These are phyloP conservation scores for Neopestalotiopsis rosae DNA, from an alignment of 2,329 filamentous ascomycete genomes.

Conservation along the genomic window DNA sequence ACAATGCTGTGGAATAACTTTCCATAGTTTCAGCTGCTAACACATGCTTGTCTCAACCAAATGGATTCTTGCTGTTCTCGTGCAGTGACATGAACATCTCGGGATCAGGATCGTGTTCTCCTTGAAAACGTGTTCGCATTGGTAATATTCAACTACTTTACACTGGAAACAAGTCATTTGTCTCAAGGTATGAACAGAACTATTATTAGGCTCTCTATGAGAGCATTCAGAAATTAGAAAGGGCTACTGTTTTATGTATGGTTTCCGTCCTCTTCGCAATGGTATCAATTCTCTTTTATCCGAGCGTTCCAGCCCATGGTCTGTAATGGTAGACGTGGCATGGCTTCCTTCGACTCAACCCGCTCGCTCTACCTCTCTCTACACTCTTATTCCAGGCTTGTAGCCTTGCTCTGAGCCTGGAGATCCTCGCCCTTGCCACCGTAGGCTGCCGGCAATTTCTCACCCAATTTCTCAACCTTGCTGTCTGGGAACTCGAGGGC, in stretches of 20 bases:
- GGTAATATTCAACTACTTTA: too few species aligned
- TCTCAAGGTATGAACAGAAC: too few species aligned
- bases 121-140: too few species aligned
- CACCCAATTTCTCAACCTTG: constrained; percentile 62
- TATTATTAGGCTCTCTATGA: too few species aligned
- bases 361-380: not conserved
- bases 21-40: not conserved
- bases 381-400: constrained; percentile 23
- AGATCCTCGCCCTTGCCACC: constrained; percentile 71
- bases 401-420: constrained; percentile 33
- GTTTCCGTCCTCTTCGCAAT: too few species aligned
- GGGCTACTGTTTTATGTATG: too few species aligned
- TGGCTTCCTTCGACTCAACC: not conserved
- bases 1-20: not conserved
- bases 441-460: constrained; percentile 75
- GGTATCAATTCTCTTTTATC: not conserved
- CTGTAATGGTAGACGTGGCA: not conserved
- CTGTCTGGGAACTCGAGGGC: constrained; percentile 59
- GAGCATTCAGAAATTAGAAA: too few species aligned
- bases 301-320: not conserved
- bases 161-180: too few species aligned
- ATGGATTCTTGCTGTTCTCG: not conserved
- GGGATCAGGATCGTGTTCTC: too few species aligned
- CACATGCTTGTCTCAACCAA: not conserved
- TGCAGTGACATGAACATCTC: not conserved